Conservation (phyloP, 2,329 filamentous ascomycete species). For the Aureobasidium sp. region DNA sequence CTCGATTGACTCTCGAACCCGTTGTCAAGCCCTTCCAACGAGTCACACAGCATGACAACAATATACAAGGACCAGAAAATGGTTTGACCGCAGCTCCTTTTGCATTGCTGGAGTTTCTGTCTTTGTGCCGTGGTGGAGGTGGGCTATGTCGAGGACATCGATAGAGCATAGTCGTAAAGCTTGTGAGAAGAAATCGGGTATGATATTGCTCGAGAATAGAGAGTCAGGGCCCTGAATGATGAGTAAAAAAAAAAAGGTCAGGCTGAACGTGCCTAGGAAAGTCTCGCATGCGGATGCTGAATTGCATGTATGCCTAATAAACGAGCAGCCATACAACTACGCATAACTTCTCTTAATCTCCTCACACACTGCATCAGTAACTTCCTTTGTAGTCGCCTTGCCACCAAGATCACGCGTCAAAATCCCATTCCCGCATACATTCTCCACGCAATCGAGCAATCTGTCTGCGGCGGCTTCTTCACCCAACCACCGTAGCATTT, state of each 20-base stretch:
- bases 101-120: too few species aligned
- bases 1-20: too few species aligned
- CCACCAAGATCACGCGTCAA: slow-evolving; percentile 49
- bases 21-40: background rate
- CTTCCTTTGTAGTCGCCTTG: slow-evolving; percentile 32
- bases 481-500: slow-evolving; percentile 52
- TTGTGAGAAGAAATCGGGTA: background rate
- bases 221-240: background rate
- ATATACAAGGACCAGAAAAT: too few species aligned
- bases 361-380: slow-evolving; percentile 35
- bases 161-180: background rate
- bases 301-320: background rate
- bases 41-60: background rate
- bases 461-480: slow-evolving; percentile 43
- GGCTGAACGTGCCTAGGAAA: background rate
- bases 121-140: slow-evolving; percentile 26
- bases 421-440: slow-evolving; percentile 45
- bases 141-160: background rate
- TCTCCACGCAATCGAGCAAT: slow-evolving; percentile 46
- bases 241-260: background rate
- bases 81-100: background rate
- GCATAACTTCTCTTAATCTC: slow-evolving; percentile 26
- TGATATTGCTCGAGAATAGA: background rate
- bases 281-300: background rate
- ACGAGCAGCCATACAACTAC: background rate